phyloP scores from a whole-genome alignment of 2,329 filamentous ascomycete genomes.

The Parasarocladium wereldwijsianum region DNA sequence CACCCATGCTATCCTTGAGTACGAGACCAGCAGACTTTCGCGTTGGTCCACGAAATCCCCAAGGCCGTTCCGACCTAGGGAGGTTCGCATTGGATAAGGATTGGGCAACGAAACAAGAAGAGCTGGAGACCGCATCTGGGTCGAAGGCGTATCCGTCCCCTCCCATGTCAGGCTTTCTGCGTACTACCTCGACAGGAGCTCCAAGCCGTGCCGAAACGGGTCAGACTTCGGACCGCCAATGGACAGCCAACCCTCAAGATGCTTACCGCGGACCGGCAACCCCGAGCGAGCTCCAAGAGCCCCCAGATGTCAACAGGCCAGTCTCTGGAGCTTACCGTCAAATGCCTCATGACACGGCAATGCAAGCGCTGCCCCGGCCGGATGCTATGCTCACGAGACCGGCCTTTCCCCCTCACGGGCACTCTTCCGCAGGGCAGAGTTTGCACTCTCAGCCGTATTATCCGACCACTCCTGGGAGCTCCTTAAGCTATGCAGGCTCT shows the following conservation, averaged over 20 bases:
- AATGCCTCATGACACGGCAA: no score
- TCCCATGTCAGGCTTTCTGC: slow-evolving; percentile 55
- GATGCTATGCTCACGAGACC: no score
- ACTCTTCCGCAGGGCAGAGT: no score
- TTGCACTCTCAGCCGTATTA: no score
- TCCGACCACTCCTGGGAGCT: slow-evolving; percentile 8
- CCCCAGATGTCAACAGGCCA: background rate
- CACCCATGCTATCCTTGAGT: slow-evolving; percentile 4
- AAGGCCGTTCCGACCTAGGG: slow-evolving; percentile 39
- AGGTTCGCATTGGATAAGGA: slow-evolving; percentile 32
- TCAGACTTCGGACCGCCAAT: slow-evolving; percentile 27
- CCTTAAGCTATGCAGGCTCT: slow-evolving; percentile 10
- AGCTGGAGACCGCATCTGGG: slow-evolving; percentile 36
- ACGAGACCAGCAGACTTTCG: background rate
- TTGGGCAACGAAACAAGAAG: slow-evolving; percentile 34
- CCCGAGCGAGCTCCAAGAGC: slow-evolving; percentile 11
- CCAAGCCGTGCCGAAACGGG: slow-evolving; percentile 41
- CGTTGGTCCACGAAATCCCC: slow-evolving; percentile 36
- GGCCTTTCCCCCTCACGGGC: no score
- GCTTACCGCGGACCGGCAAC: slow-evolving; percentile 28
- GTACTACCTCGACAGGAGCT: slow-evolving; percentile 42
- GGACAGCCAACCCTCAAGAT: slow-evolving; percentile 29
- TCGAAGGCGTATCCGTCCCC: slow-evolving; percentile 54
- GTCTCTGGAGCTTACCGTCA: background rate
- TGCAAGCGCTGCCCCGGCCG: no score